phyloP scores from a whole-genome alignment of 2,329 filamentous ascomycete species.

The Colletotrichum melonis region DNA sequence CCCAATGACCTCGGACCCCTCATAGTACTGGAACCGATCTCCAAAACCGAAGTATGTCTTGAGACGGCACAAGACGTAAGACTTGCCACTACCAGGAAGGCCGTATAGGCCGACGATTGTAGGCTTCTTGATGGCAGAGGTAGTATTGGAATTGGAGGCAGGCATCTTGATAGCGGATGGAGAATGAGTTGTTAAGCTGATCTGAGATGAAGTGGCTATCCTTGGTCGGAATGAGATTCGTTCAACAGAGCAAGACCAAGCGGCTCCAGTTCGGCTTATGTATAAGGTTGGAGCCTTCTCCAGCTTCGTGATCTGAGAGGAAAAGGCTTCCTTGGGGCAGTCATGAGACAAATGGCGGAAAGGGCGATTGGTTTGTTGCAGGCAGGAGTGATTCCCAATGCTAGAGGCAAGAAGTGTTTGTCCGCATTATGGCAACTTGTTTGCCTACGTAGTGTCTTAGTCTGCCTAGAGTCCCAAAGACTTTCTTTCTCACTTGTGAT shows the following conservation, averaged over 20 bases:
- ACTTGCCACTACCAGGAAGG: slow-evolving; percentile 65
- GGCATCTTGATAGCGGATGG: not conserved
- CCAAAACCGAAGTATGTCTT: slow-evolving; percentile 44
- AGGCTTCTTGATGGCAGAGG: slow-evolving; percentile 41
- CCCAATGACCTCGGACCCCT: slow-evolving; percentile 63
- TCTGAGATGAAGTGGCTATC: not conserved
- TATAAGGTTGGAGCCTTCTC: not conserved
- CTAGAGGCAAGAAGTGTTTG: not conserved
- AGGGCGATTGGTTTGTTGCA: not conserved
- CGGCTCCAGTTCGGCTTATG: not conserved
- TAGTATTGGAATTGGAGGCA: not conserved
- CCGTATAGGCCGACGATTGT: slow-evolving; percentile 66
- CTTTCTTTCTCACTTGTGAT: not conserved
- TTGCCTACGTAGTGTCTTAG: not conserved
- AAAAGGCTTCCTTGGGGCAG: not conserved
- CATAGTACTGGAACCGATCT: slow-evolving; percentile 57
- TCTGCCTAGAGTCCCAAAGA: not conserved
- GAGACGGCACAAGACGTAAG: slow-evolving; percentile 55
- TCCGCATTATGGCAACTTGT: not conserved
- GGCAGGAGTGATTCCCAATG: not conserved
- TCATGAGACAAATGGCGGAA: not conserved
- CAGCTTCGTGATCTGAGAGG: not conserved
- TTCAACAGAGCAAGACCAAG: not conserved
- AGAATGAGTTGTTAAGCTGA: not conserved
- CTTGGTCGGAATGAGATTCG: not conserved